These are phyloP conservation scores for Dendrobium catenatum DNA, from an alignment of 106 monocot species.

Conservation along the genomic window DNA sequence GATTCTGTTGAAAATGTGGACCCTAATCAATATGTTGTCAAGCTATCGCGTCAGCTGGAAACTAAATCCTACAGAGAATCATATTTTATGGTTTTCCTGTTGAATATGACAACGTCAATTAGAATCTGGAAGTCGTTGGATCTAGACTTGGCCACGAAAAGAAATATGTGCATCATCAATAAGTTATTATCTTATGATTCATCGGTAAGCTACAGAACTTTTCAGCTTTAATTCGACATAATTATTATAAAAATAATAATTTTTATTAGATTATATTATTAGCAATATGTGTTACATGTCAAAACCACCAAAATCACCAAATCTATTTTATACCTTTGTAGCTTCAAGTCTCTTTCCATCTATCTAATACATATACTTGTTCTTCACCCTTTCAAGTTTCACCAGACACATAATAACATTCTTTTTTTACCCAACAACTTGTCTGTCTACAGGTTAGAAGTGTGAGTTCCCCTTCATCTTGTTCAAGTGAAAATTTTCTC, in stretches of 20 bases:
- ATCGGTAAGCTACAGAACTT: background rate
- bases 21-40: conserved; percentile 1
- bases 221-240: no score
- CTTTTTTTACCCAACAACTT: no score
- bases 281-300: no score
- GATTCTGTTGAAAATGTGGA: background rate
- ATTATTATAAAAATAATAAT: no score
- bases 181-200: background rate
- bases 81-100: conserved; percentile 8
- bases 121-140: conserved; percentile 38
- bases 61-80: background rate
- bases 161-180: conserved; percentile 13
- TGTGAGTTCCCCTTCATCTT: background rate
- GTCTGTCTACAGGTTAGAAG: background rate
- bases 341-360: no score
- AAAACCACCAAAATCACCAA: no score
- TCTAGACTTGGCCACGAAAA: background rate
- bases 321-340: no score
- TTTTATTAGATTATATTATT: no score
- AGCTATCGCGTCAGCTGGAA: background rate
- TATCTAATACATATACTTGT: no score
- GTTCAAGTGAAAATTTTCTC: background rate
- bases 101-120: conserved; percentile 28
- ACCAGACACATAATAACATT: no score
- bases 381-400: no score